Conservation (phyloP, 331 rosid genomes). For the Quercus tomentella region DNA sequence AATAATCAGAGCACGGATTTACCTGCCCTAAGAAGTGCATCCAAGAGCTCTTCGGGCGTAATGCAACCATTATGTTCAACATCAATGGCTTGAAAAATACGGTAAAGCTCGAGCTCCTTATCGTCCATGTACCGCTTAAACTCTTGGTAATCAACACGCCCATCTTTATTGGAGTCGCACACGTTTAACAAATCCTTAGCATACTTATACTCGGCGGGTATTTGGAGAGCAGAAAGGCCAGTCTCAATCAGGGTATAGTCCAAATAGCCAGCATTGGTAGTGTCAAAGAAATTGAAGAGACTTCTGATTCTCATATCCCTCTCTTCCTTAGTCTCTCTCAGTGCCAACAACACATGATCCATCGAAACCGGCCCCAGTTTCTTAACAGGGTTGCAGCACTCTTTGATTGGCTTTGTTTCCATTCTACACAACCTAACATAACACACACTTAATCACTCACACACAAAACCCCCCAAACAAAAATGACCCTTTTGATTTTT, state of each 20-base stretch:
- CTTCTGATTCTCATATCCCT: constrained; percentile 57
- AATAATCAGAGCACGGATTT: background rate
- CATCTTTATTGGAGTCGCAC: constrained; percentile 67
- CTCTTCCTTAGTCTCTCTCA: constrained; percentile 71
- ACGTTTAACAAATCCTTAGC: constrained; percentile 71
- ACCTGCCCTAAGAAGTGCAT: constrained; percentile 80
- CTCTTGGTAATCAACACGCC: constrained; percentile 63
- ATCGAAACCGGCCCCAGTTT: constrained; percentile 53
- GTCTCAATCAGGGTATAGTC: constrained; percentile 57
- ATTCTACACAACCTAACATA: constrained; percentile 15
- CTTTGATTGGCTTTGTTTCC: constrained; percentile 37
- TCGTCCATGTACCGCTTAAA: constrained; percentile 81
- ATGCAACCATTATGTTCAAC: constrained; percentile 77
- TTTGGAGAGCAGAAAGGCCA: constrained; percentile 63
- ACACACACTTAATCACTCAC: background rate
- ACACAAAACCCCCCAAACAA: background rate
- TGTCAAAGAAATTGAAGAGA: constrained; percentile 66
- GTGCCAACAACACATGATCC: constrained; percentile 79
- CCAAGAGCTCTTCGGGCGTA: constrained; percentile 82
- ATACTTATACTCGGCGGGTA: constrained; percentile 76
- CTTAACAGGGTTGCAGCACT: constrained; percentile 46
- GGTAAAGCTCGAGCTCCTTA: constrained; percentile 79
- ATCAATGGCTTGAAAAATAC: constrained; percentile 82
- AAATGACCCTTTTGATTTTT: background rate
- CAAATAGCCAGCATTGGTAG: constrained; percentile 53